Conservation (phyloP, 73 alveolate species). For the Durusdinium trenchii region DNA sequence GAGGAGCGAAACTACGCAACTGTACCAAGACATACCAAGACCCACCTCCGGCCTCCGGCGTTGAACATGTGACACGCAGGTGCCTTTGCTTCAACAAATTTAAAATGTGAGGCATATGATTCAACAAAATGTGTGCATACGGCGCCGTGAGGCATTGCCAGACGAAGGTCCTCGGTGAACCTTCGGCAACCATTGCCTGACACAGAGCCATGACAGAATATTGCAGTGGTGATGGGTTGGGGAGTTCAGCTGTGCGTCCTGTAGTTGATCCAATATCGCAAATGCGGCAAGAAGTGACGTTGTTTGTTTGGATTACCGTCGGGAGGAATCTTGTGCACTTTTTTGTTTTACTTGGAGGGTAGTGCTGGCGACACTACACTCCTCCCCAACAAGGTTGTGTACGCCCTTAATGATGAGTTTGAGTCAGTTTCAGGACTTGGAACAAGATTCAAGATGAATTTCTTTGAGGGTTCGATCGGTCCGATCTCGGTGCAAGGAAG, state of each 20-base stretch:
- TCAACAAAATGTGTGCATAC: too few relatives aligned
- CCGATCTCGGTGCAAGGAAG: slow-evolving; percentile 26
- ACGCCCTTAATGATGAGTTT: background rate
- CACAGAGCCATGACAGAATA: background rate
- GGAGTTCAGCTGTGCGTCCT: background rate
- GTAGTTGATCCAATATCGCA: background rate
- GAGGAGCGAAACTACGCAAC: too few relatives aligned
- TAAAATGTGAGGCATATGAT: too few relatives aligned
- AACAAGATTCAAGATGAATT: background rate
- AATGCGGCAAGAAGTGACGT: too few relatives aligned
- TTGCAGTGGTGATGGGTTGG: background rate
- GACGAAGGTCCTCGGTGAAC: slow-evolving; percentile 52
- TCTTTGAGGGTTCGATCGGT: too few relatives aligned
- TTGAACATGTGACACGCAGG: too few relatives aligned
- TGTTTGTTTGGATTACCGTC: too few relatives aligned
- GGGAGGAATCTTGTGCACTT: too few relatives aligned
- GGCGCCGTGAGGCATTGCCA: background rate
- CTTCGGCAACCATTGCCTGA: slow-evolving; percentile 25
- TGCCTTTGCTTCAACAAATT: too few relatives aligned
- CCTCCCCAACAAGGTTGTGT: background rate
- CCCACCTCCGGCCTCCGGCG: too few relatives aligned
- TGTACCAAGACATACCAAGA: too few relatives aligned
- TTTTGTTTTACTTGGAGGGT: background rate
- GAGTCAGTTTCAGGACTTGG: background rate
- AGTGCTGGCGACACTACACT: background rate